These are phyloP conservation scores for Plasmodium ovale DNA, from an alignment of 169 alveolate genomes.

Conservation along the genomic window DNA sequence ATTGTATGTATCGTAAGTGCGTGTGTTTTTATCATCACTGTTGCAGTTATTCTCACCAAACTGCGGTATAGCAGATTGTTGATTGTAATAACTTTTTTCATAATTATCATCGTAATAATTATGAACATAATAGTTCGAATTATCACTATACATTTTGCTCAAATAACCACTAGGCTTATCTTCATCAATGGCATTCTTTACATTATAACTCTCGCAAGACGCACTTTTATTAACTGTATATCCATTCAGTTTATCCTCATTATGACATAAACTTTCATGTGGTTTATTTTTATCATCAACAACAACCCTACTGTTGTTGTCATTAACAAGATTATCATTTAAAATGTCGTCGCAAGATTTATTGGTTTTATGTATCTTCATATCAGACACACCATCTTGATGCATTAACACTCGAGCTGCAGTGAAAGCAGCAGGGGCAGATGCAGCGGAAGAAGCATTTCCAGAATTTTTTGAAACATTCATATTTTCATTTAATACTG, in stretches of 20 bases:
- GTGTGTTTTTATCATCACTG: not conserved
- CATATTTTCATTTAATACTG: conserved; percentile 2
- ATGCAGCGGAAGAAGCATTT: conserved; percentile 2
- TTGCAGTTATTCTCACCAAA: not conserved
- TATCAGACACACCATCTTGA: not conserved
- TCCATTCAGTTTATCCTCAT: conserved; percentile 1
- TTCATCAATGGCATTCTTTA: conserved; percentile 13
- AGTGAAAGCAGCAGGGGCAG: not conserved
- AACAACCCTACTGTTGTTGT: not conserved
- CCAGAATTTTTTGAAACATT: conserved; percentile 20
- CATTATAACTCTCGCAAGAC: conserved; percentile 12
- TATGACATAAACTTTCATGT: conserved; percentile 10
- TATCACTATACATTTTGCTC: conserved; percentile 30
- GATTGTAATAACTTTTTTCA: not conserved
- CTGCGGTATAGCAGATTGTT: not conserved
- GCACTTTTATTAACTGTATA: not conserved
- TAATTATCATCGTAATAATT: conserved; percentile 8
- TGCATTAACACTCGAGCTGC: conserved; percentile 6
- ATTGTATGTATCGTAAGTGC: not conserved
- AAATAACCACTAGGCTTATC: not conserved
- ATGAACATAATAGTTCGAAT: not conserved
- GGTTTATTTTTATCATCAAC: conserved; percentile 29
- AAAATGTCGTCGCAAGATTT: conserved; percentile 7
- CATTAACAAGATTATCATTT: conserved; percentile 5
- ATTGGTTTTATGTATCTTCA: not conserved